Base-by-base conservation (phyloP, 2,329 filamentous ascomycete genomes). In the Daldinia sp. region DNA sequence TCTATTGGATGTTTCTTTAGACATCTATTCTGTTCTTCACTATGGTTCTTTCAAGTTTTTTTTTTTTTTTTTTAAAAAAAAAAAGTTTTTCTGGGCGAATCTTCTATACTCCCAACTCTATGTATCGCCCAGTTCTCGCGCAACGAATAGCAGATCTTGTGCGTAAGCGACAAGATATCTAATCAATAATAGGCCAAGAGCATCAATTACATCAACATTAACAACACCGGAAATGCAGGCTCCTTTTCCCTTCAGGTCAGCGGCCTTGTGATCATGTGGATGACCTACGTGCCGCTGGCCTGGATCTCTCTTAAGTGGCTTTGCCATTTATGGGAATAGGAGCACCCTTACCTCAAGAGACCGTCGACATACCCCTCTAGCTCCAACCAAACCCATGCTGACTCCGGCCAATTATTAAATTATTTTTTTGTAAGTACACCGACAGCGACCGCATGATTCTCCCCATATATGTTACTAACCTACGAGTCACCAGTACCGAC, bases 371-470 rank as follows among this genome's bases (percentile, higher is more conserved):
- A 56, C 54, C 54, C 63, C 63, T 43, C 63, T 59, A 29, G 63
- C 59, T 58, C 43, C 43, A 65, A n/a, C 52, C 63, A 65, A 34
- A 65, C 63, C 48, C 10, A 10, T 23, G 21, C 27, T 39, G 49
- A 15, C 19, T 23, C 45, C 32, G n/a, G 30, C 34, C 21, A 52
- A n/a, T 27, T 19, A 17, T 30, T 52, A 23, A 30, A 48, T 48
- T 30, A 48, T 48, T 17, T 48, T 43, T 41, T 25, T 19, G 39
- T 25, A 25, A 25, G 39, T 43, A 6, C 11, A 25, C 3, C 11
- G 2, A 25, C 21, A 8, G 1, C 21, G 10, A 7, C 5, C 1
- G 1, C 6, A 13, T n/a, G 13, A 8, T 15, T 6, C 13, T 6
- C 13, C 8, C 13, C 27, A 27, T 11, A 9, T 8, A 15, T 9